These are phyloP conservation scores for Aspergillus sp. DNA, from an alignment of 2,329 filamentous ascomycete species.

Conservation along the genomic window DNA sequence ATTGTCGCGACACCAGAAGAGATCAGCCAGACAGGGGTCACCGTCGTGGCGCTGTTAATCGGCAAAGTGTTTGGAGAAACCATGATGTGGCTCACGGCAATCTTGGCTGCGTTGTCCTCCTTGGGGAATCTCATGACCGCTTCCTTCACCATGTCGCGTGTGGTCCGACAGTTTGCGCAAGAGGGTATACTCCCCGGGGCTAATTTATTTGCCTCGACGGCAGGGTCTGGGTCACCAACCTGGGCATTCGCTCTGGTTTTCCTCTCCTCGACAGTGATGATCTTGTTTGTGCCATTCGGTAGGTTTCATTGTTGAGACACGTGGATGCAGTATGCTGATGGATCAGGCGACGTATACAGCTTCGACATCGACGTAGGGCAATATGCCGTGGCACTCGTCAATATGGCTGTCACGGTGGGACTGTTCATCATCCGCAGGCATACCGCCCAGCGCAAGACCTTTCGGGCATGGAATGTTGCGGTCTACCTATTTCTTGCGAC, in stretches of 20 bases:
- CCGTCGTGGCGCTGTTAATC: constrained; percentile 45
- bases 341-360: constrained; percentile 34
- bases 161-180: constrained; percentile 65
- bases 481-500: constrained; percentile 58
- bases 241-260: constrained; percentile 63
- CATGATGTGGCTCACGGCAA: constrained; percentile 52
- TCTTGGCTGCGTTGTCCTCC: constrained; percentile 63
- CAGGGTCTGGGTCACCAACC: constrained; percentile 61
- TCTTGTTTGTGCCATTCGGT: constrained; percentile 62
- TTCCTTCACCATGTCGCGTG: constrained; percentile 66
- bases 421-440: constrained; percentile 41
- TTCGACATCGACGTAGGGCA: constrained; percentile 33
- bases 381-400: constrained; percentile 32
- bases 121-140: constrained; percentile 67
- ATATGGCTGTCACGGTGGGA: constrained; percentile 29
- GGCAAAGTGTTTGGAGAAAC: constrained; percentile 41
- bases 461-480: constrained; percentile 33
- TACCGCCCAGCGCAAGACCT: constrained; percentile 42
- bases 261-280: constrained; percentile 52
- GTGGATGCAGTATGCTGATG: background rate
- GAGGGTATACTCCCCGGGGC: constrained; percentile 67
- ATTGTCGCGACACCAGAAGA: constrained; percentile 48
- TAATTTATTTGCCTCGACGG: constrained; percentile 63
- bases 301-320: background rate
- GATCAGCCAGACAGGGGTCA: constrained; percentile 41